Base-by-base conservation (phyloP, 2,329 filamentous ascomycete genomes). In the Cercospora sp. region DNA sequence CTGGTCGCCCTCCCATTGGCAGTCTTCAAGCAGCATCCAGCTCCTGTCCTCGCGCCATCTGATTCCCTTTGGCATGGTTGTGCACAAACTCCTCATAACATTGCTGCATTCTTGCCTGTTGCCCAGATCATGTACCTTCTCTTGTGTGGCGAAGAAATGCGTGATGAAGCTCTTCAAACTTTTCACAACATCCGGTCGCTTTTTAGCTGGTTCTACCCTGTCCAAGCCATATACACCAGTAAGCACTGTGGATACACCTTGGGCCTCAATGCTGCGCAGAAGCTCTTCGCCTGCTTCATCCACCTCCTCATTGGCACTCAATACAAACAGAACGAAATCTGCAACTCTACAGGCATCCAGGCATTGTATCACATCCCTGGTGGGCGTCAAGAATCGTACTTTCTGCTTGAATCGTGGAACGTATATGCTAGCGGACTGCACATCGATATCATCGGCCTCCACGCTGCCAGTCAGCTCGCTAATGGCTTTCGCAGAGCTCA, bases 321-420 rank as follows among this genome's bases (percentile, higher is more conserved):
- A 82, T 13, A 97, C 84, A 69, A 98, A 88, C 7, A 98, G 81
- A 12, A 99, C 91, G 78, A 96, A 98, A 79, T 99, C 95, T 42
- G 95, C 94, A 18, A 93, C 86, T 65, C 93, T 88, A 69, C 93
- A 93, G 45, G 93, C 93, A 80, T 99, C 94, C 66, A 98, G 81
- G 64, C 91, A 92, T 39, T 89, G 87, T 20, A 91, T 84, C 16
- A 98, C 80, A 70, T 97, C 91, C 73, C 88, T 87, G 0, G 91
- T 83, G 0, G 92, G 85, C 0, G 92, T 87, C 8, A 97, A 80
- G 77, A 96, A 99, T 79, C 96, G 91, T 12, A 99, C 80, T 76
- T 91, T 97, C 79, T 98, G 94, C 83, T 96, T 96, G 84, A 98
- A 99, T 33, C 95, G 88, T 69, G 97, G 93, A 74, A 98, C 85